phyloP scores from a whole-genome alignment of 306 rosid genomes.

The Quercus gilva region DNA sequence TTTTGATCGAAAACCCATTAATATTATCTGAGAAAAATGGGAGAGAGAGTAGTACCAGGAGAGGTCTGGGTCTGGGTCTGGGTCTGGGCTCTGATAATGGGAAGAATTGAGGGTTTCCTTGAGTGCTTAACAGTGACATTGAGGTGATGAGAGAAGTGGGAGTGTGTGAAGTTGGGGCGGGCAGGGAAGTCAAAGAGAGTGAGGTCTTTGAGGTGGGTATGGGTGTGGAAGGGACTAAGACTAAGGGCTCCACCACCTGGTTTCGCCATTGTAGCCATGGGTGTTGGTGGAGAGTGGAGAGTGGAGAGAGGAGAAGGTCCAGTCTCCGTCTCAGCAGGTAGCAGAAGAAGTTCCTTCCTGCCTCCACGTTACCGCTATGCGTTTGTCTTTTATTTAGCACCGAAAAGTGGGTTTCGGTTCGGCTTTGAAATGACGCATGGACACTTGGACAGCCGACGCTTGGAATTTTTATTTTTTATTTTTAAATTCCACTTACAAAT shows the following conservation, averaged over 20 bases:
- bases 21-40: background rate
- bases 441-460: background rate
- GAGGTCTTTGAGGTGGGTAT: slow-evolving; percentile 29
- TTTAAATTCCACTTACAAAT: too few species aligned
- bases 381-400: background rate
- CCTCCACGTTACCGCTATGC: slow-evolving; percentile 3
- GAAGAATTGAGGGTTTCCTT: slow-evolving; percentile 39
- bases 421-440: background rate
- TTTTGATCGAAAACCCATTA: background rate
- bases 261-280: slow-evolving; percentile 45
- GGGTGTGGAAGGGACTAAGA: slow-evolving; percentile 17
- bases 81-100: slow-evolving; percentile 57
- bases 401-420: background rate
- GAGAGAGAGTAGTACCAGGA: slow-evolving; percentile 33
- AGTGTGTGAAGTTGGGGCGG: slow-evolving; percentile 16
- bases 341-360: background rate
- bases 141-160: slow-evolving; percentile 27
- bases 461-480: background rate
- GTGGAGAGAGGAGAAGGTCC: background rate
- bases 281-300: background rate
- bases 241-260: background rate
- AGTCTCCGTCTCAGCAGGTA: too few species aligned
- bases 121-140: slow-evolving; percentile 36
- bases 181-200: slow-evolving; percentile 24
- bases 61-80: slow-evolving; percentile 40